These are phyloP conservation scores for Kodamaea nitidulidarum DNA, from an alignment of 805 yeast genomes.

Conservation along the genomic window DNA sequence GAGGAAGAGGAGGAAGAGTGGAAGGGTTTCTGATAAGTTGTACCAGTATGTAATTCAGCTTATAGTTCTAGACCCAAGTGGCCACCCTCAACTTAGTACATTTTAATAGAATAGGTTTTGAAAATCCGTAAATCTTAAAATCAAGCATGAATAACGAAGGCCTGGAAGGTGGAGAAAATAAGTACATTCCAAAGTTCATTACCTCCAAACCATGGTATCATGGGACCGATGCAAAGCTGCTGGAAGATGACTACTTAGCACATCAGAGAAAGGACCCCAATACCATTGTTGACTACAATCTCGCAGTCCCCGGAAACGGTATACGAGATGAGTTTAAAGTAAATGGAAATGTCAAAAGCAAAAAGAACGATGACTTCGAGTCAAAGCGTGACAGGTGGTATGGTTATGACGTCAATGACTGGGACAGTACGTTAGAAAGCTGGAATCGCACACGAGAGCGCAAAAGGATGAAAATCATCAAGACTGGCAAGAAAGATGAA, in stretches of 20 bases:
- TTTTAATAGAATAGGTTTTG: neutral
- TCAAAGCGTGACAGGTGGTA: constrained; percentile 78
- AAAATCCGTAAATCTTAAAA: neutral
- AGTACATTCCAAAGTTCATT: constrained; percentile 39
- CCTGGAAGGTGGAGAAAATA: constrained; percentile 17
- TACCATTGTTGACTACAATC: constrained; percentile 42
- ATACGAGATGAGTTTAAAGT: constrained; percentile 43
- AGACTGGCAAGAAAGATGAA: neutral
- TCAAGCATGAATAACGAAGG: neutral
- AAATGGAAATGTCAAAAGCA: constrained; percentile 11
- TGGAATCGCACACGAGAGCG: constrained; percentile 40
- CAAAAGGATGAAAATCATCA: constrained; percentile 6
- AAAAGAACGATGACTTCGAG: constrained; percentile 50
- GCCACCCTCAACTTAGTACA: too few species aligned
- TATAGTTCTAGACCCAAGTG: too few species aligned
- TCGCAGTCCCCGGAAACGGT: constrained; percentile 54
- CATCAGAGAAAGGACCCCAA: constrained; percentile 53
- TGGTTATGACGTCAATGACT: constrained; percentile 66
- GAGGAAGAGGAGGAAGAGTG: constrained; percentile 25
- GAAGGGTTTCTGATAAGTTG: constrained; percentile 26
- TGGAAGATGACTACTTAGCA: constrained; percentile 42
- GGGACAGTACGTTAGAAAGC: constrained; percentile 45
- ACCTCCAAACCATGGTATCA: constrained; percentile 38
- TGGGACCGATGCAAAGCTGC: constrained; percentile 6
- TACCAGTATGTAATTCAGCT: too few species aligned